phyloP scores from a whole-genome alignment of 2,329 filamentous ascomycete species.

The Botrytis byssoidea region DNA sequence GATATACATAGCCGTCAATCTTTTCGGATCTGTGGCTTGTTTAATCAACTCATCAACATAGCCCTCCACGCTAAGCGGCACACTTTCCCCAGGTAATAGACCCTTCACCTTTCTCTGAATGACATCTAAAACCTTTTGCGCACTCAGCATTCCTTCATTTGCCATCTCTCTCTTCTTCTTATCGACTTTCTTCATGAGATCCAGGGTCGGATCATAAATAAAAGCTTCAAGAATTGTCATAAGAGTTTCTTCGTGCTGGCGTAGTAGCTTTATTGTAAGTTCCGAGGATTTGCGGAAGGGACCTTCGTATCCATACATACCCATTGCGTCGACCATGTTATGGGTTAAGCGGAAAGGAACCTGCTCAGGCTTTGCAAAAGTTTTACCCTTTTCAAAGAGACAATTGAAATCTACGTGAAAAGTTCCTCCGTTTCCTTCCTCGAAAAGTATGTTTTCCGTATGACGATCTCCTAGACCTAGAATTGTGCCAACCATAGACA shows the following conservation, averaged over 20 bases:
- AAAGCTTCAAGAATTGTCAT: slow-evolving; percentile 98
- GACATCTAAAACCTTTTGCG: slow-evolving; percentile 80
- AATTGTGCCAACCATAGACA: slow-evolving; percentile 99
- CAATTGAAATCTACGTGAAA: slow-evolving; percentile 99
- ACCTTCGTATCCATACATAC: slow-evolving; percentile 88
- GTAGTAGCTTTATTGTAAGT: slow-evolving; percentile 76
- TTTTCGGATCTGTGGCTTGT: slow-evolving; percentile 76
- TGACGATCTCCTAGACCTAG: slow-evolving; percentile 92
- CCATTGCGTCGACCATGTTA: slow-evolving; percentile 98
- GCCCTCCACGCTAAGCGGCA: slow-evolving; percentile 90
- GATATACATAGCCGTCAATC: slow-evolving; percentile 93
- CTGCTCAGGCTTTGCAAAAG: slow-evolving; percentile 89
- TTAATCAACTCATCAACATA: slow-evolving; percentile 95
- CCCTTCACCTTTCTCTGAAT: slow-evolving; percentile 86
- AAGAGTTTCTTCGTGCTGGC: slow-evolving; percentile 91
- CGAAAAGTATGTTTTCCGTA: slow-evolving; percentile 93
- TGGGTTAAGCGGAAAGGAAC: slow-evolving; percentile 97
- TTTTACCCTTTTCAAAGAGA: slow-evolving; percentile 95
- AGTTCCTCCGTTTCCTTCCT: slow-evolving; percentile 88
- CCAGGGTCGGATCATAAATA: slow-evolving; percentile 92
- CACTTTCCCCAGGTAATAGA: slow-evolving; percentile 79
- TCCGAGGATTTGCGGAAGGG: slow-evolving; percentile 91
- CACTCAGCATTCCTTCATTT: slow-evolving; percentile 58
- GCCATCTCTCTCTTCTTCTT: slow-evolving; percentile 43
- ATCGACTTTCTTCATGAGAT: slow-evolving; percentile 74